phyloP scores from a whole-genome alignment of 768 basidiomycete genomes.

The Daedaleopsis sinensis region DNA sequence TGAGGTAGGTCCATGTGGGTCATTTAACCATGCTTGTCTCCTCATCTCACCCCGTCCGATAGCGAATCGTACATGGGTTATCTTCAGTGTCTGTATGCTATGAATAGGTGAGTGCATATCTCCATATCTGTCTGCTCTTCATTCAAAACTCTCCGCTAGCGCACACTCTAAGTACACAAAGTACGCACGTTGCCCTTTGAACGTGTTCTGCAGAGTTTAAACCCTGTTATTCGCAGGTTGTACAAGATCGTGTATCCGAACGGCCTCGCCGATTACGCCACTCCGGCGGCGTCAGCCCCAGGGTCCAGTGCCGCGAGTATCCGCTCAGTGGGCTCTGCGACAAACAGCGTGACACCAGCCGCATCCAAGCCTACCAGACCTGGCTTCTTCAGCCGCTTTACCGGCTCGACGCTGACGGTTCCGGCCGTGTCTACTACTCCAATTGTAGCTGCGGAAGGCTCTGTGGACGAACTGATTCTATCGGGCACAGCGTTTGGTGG shows the following conservation, averaged over 20 bases:
- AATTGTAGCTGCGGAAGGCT: conserved; percentile 44
- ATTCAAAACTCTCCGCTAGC: conserved; percentile 31
- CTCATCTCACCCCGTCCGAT: neutral
- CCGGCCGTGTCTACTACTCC: conserved; percentile 26
- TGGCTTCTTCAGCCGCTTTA: conserved; percentile 33
- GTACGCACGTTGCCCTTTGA: conserved; percentile 35
- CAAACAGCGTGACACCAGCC: conserved; percentile 7
- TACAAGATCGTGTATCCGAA: conserved; percentile 35
- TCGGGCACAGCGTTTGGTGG: conserved; percentile 79
- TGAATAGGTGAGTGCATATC: conserved; percentile 51
- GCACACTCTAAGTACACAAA: conserved; percentile 79
- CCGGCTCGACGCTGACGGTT: conserved; percentile 23
- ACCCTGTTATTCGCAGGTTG: conserved; percentile 18
- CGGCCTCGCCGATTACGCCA: conserved; percentile 30
- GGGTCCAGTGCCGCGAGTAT: conserved; percentile 29
- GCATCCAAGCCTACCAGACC: conserved; percentile 14
- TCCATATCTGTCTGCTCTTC: neutral
- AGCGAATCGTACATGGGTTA: conserved; percentile 83
- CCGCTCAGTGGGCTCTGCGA: conserved; percentile 23
- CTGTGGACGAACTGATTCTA: conserved; percentile 72
- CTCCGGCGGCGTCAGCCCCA: conserved; percentile 28
- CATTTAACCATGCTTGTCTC: conserved; percentile 1
- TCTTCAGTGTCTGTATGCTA: conserved; percentile 70
- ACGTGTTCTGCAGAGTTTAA: conserved; percentile 9
- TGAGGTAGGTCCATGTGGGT: conserved; percentile 51